Percentiles rank a stretch among this genome's conserved stretches.
Conservation (phyloP, 2,329 filamentous ascomycete species). For the Monosporascus sp. region DNA sequence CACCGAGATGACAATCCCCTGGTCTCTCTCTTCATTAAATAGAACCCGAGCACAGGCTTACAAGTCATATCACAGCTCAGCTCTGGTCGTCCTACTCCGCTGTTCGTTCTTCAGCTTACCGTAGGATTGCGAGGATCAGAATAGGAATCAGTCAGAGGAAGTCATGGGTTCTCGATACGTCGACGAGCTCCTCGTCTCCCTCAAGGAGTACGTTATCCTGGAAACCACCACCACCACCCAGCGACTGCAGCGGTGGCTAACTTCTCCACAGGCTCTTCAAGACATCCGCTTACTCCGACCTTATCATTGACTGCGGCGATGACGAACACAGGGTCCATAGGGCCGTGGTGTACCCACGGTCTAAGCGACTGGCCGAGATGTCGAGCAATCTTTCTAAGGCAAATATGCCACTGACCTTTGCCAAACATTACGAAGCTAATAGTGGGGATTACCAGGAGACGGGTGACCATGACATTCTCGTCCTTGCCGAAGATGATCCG, state of each 20-base stretch:
- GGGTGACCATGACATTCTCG: not conserved
- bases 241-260: not conserved
- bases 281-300: constrained; percentile 7
- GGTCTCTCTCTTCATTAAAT: no score
- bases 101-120: no score
- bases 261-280: constrained; percentile 5
- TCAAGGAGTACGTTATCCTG: constrained; percentile 1
- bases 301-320: constrained; percentile 8
- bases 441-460: not conserved
- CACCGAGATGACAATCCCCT: no score
- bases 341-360: constrained; percentile 9
- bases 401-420: not conserved
- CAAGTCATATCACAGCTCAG: no score
- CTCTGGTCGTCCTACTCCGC: no score
- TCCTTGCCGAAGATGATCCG: constrained; percentile 9
- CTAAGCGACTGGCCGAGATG: constrained; percentile 2
- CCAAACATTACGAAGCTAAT: not conserved
- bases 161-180: constrained; percentile 8
- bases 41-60: no score
- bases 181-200: constrained; percentile 7
- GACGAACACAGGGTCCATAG: constrained; percentile 10
- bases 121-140: not conserved
- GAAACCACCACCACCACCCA: not conserved
- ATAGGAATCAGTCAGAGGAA: not conserved
- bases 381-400: not conserved